phyloP scores from a whole-genome alignment of 768 basidiomycete genomes.

The Mycena epipterygia region DNA sequence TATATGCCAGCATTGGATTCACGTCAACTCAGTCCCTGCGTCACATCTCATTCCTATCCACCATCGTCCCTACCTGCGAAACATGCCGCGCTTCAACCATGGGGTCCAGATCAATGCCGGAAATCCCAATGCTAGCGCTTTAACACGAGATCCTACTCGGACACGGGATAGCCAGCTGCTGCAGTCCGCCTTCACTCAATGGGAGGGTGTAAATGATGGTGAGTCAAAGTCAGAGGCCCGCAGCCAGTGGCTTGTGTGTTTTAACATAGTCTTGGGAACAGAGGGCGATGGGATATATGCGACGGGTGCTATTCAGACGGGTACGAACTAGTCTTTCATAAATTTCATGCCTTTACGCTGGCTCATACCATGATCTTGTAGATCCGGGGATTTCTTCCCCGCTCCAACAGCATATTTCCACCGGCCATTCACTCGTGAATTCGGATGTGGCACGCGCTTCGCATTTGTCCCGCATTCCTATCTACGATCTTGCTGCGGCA shows the following conservation, averaged over 20 bases:
- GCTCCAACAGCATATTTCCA: neutral
- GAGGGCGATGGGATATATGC: too few species aligned
- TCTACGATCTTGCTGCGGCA: neutral
- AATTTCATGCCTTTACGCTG: neutral
- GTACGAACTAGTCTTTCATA: neutral
- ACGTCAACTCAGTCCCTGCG: neutral
- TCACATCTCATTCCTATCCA: neutral
- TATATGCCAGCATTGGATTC: neutral
- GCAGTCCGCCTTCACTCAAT: neutral
- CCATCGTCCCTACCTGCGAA: neutral
- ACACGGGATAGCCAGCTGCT: too few species aligned
- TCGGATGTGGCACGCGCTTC: neutral
- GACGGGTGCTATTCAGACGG: too few species aligned
- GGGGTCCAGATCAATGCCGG: neutral
- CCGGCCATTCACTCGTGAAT: neutral
- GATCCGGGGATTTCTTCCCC: neutral
- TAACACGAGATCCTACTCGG: too few species aligned
- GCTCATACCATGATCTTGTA: neutral
- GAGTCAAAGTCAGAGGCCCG: neutral
- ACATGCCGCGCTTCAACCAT: constrained; percentile 21
- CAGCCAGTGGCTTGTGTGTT: too few species aligned
- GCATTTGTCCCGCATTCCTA: neutral
- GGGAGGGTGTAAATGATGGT: neutral
- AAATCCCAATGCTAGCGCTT: neutral
- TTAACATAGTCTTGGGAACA: too few species aligned